Evolutionary conservation across 441 rosid species (phyloP).

Genomic region (Iberis amara): DNA sequence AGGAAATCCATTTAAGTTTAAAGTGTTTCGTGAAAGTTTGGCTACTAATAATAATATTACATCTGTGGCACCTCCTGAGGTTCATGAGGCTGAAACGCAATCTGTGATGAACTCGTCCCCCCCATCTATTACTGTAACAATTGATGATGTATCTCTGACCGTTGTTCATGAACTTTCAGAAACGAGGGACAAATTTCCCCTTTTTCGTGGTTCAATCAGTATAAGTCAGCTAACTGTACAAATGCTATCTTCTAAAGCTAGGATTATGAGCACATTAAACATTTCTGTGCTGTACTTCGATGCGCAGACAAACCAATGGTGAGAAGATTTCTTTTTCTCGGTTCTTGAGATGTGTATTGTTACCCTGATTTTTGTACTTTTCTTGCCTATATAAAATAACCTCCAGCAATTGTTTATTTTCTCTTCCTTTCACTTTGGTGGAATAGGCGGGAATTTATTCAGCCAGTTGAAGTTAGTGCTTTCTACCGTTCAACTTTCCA

Average conservation of each 20-base stretch:
- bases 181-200: slow-evolving; percentile 63
- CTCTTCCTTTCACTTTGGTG: slow-evolving; percentile 20
- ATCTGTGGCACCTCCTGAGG: slow-evolving; percentile 30
- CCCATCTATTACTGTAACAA: slow-evolving; percentile 50
- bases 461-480: slow-evolving; percentile 60
- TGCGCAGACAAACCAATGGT: slow-evolving; percentile 75
- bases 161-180: slow-evolving; percentile 73
- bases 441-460: slow-evolving; percentile 71
- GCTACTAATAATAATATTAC: slow-evolving; percentile 29
- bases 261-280: slow-evolving; percentile 54
- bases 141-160: slow-evolving; percentile 57
- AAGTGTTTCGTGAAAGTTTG: slow-evolving; percentile 46
- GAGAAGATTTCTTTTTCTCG: slow-evolving; percentile 28
- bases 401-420: slow-evolving; percentile 20
- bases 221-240: slow-evolving; percentile 50
- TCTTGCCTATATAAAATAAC: slow-evolving; percentile 14
- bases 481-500: slow-evolving; percentile 59
- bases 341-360: slow-evolving; percentile 9
- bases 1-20: slow-evolving; percentile 91
- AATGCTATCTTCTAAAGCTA: slow-evolving; percentile 56
- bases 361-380: slow-evolving; percentile 19
- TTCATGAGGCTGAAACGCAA: slow-evolving; percentile 33
- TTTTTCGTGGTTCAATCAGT: slow-evolving; percentile 57
- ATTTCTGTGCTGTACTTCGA: slow-evolving; percentile 58
- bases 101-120: slow-evolving; percentile 40